Base-by-base conservation (phyloP, 805 yeast genomes). In the Sugiyamaella lignohabitans region DNA sequence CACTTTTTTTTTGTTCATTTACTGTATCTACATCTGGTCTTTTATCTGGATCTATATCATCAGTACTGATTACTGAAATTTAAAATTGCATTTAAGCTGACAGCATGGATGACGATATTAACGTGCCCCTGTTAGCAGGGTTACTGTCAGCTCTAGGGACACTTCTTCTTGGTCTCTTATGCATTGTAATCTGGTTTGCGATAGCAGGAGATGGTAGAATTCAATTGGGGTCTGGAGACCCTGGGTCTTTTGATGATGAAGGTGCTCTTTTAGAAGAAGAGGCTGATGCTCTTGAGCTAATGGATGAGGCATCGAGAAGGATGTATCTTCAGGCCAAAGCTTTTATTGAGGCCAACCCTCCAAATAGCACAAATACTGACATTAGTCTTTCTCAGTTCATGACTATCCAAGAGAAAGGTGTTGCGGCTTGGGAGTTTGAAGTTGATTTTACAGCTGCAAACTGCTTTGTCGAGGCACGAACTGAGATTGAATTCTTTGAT, bases 371-470 rank as follows among this genome's bases (percentile, higher is more conserved):
- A 50, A 59, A 71, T 54, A 61, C 75, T 53, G 68, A 74, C 45
- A 66, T 67, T 49, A 59, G 67, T 10, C 65, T 83, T 34, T 73
- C 84, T 23, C 89, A 84, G 62, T 72, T 72, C 51, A 65, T 82
- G 61, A 61, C 73, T 18, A 85, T 87, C 22, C 95, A 87, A 55
- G 95, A 87, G 53, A 88, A 87, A 61, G 96, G 95, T 2, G 82
- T 89, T 1, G 66, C 74, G 14, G 98, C 97, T 1, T 89, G 94
- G 86, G 95, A 89, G 57, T 91, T 93, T 59, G 70, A 69, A 49
- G 69, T 62, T 24, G 69, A 69, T 43, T 56, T 62, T 34, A 62
- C 77, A 75, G 63, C 77, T 75, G 65, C 79, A 72, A 58, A 78
- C 74, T 53, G 73, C 78, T 45, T 76, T 34, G 84, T 91, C 4